Base-by-base conservation (phyloP, 306 rosid species). In the Spatholobus suberectus region DNA sequence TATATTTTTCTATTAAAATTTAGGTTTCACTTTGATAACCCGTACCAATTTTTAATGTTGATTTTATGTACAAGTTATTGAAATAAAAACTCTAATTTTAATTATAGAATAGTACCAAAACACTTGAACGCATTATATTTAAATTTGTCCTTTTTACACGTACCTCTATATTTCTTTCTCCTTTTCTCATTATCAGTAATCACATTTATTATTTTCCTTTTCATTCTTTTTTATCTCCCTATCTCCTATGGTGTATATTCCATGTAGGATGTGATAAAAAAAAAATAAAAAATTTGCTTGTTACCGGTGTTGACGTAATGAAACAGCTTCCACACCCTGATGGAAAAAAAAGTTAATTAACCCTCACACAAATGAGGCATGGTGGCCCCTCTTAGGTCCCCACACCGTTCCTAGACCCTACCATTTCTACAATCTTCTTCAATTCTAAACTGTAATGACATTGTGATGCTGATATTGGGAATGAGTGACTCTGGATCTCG, bases 341-440 rank as follows among this genome's bases (percentile, higher is more conserved):
- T 35, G 0, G 14, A 8, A 63, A 54, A 54, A 40, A 40, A 21
- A 69, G 74, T 23, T 12, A 69, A 69, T 20, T 40, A 69, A 69
- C 10, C 4, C 12, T 41, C 20, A 40, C 18, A 21, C 54, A 41
- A 67, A 67, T 38, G 58, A 67, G 32, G 73, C 5, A 67, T 67
- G 54, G 54, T 69, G 74, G 52, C 18, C 73, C 73, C 73, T 38
- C 27, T 20, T 65, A 65, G 12, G 71, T 58, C 72, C 71, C 71
- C 81, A 62, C 62, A 70, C 85, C 32, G 71, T 81, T 79, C 80
- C 52, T 81, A 83, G 86, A 80, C 89, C 90, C 92, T 88, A 84
- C 92, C 87, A 86, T 82, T 78, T 85, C 68, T 84, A 79, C 80
- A 81, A 79, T 63, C 44, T 34, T 81, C 59, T 35, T 67, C 46